Evolutionary conservation across 164 flowering plant species (phyloP), one percentile per base, ranked within the genome.

Genomic region (Piper betle): DNA sequence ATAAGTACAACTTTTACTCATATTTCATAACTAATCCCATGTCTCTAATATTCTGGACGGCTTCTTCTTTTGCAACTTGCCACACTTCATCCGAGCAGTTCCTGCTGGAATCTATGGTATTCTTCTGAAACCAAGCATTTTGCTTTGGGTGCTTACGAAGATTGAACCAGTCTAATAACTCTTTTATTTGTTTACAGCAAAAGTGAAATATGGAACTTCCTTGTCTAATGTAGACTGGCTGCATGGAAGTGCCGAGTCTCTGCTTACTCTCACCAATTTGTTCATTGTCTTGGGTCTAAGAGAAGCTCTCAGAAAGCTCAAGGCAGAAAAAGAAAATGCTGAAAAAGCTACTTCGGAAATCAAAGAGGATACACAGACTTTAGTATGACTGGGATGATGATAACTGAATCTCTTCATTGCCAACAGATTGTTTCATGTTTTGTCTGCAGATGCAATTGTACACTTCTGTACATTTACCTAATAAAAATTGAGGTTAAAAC

Each of bases 31-130:
- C 33, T 25, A 25, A 25, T 25, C 33, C 33, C 33, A 25, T 25
- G 33, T 25, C 33, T 25, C 33, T 46, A 67, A 39, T 57, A 20
- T 56, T 57, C 68, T 69, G 57, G 60, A 60, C 33, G 16, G 4
- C 61, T 58, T 67, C 58, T 4, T 63, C 19, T 64, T 64, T 64
- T 57, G 19, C 5, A 25, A 25, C 33, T 25, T 63, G 43, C 56
- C 33, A 9, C 18, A 15, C 46, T 40, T 53, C 54, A 17, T 37
- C 54, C 18, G 69, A 54, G 66, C 80, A 91, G 98, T 91, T 43
- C 98, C 96, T 37, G 98, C 98, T 53, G 96, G 98, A 68, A 89
- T 92, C 53, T 92, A 92, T 65, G 98, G 98, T 92, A 86, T 77
- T 46, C 58, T 66, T 59, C 37, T 17, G 10, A 19, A 19, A 33